Evolutionary conservation across 2,329 filamentous ascomycete species (phyloP).

Genomic region (Davidsoniella virescens): DNA sequence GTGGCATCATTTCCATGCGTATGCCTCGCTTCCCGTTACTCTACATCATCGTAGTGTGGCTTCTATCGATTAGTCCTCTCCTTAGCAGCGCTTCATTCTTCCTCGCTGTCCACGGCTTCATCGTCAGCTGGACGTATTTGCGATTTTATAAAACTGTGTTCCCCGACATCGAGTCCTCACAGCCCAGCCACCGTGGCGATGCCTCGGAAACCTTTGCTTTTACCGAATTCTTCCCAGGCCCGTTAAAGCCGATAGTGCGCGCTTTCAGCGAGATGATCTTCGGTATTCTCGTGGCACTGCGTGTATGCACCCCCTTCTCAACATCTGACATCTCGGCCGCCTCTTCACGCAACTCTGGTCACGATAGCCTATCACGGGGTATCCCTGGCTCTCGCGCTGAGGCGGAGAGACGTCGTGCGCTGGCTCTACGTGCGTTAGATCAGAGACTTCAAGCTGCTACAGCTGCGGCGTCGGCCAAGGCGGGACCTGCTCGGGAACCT

Average conservation of each 20-base stretch:
- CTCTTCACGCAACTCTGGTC: constrained; percentile 50
- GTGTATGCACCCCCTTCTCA: constrained; percentile 73
- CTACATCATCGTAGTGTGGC: constrained; percentile 57
- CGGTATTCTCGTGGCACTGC: constrained; percentile 54
- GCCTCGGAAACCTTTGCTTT: constrained; percentile 94
- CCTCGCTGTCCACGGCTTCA: constrained; percentile 63
- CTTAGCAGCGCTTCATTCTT: constrained; percentile 59
- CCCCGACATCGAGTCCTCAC: constrained; percentile 49
- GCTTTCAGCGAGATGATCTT: constrained; percentile 62
- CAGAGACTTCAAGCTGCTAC: constrained; percentile 80
- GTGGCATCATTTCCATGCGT: constrained; percentile 72
- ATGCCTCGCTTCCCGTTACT: constrained; percentile 58
- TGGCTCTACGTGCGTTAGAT: constrained; percentile 83
- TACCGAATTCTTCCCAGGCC: constrained; percentile 83
- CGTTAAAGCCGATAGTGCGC: constrained; percentile 61
- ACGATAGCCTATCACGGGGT: constrained; percentile 39
- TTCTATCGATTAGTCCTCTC: constrained; percentile 40
- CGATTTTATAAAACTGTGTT: constrained; percentile 79
- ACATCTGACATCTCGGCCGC: constrained; percentile 62
- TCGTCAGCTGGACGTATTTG: constrained; percentile 87
- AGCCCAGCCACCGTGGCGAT: constrained; percentile 59
- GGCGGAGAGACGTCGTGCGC: constrained; percentile 72
- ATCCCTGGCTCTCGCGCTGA: constrained; percentile 65
- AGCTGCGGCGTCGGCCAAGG: constrained; percentile 24
- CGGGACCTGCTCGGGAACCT: constrained; percentile 21